A percentile compares a stretch with the other conserved stretches of the same genome.
Evolutionary conservation across 129 eudicot species (phyloP).

Genomic region (Centrapalus pauciflorus): DNA sequence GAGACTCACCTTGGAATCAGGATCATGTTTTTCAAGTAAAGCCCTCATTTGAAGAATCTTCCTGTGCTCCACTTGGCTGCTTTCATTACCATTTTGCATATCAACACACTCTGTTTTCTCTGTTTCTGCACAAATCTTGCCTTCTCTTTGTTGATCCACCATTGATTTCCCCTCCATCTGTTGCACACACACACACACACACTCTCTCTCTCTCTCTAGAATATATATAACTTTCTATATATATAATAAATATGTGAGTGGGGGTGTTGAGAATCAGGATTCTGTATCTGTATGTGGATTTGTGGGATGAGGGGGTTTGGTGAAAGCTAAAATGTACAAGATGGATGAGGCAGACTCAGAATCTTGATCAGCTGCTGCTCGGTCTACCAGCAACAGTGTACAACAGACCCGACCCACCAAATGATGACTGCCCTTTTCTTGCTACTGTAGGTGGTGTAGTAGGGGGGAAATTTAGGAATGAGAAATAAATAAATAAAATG

Average conservation of each 20-base stretch:
- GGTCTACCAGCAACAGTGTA: constrained; percentile 2
- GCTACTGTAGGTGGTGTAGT: too few species aligned
- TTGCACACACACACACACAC: too few species aligned
- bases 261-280: too few species aligned
- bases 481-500: not conserved
- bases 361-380: constrained; percentile 16
- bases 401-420: constrained; percentile 26
- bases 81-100: constrained; percentile 3
- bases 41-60: constrained; percentile 49
- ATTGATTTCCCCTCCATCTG: constrained; percentile 27
- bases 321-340: not conserved
- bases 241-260: too few species aligned
- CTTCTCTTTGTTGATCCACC: constrained; percentile 27
- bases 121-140: constrained; percentile 3
- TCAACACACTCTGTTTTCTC: constrained; percentile 6
- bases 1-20: constrained; percentile 54
- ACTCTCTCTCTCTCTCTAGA: not conserved
- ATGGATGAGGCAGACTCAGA: not conserved
- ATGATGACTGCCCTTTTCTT: not conserved
- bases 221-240: too few species aligned
- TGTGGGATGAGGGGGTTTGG: not conserved
- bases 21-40: constrained; percentile 54
- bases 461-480: not conserved
- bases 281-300: not conserved
- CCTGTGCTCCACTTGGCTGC: constrained; percentile 30